Conservation (phyloP, 1,139 yeast species). For the Geotrichum siamense region DNA sequence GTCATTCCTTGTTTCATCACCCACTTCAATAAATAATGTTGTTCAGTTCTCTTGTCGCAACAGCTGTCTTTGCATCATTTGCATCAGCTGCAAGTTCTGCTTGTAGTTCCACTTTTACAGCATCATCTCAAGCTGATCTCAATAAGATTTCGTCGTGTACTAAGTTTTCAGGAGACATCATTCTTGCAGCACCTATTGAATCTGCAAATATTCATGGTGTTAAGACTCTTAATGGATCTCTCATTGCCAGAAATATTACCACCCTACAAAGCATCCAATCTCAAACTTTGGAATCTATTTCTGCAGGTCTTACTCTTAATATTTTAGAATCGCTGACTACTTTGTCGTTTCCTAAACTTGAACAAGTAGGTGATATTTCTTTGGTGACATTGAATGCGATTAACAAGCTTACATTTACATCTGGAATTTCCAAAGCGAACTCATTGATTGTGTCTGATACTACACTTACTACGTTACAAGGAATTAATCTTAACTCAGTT, state of each 20-base stretch:
- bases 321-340: conserved; percentile 60
- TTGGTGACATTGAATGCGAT: conserved; percentile 85
- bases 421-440: conserved; percentile 69
- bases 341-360: conserved; percentile 69
- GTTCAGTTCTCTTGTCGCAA: conserved; percentile 1
- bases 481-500: conserved; percentile 69
- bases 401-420: conserved; percentile 55
- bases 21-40: conserved; percentile 1
- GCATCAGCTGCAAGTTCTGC: conserved; percentile 7
- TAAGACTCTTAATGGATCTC: conserved; percentile 67
- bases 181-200: conserved; percentile 49
- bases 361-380: conserved; percentile 71
- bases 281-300: conserved; percentile 65
- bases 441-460: conserved; percentile 79
- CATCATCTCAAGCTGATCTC: conserved; percentile 67
- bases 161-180: conserved; percentile 72
- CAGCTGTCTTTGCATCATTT: conserved; percentile 8
- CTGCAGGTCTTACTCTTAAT: conserved; percentile 58
- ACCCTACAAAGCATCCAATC: conserved; percentile 60
- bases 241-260: conserved; percentile 60
- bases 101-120: conserved; percentile 28
- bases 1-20: too few species aligned
- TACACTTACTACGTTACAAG: conserved; percentile 65
- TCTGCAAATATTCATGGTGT: conserved; percentile 45
- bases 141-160: conserved; percentile 67